Evolutionary conservation across 1,284 basidiomycete species (phyloP), one percentile per base, ranked within the genome.

Genomic region (Kalmanozyma brasiliensis): DNA sequence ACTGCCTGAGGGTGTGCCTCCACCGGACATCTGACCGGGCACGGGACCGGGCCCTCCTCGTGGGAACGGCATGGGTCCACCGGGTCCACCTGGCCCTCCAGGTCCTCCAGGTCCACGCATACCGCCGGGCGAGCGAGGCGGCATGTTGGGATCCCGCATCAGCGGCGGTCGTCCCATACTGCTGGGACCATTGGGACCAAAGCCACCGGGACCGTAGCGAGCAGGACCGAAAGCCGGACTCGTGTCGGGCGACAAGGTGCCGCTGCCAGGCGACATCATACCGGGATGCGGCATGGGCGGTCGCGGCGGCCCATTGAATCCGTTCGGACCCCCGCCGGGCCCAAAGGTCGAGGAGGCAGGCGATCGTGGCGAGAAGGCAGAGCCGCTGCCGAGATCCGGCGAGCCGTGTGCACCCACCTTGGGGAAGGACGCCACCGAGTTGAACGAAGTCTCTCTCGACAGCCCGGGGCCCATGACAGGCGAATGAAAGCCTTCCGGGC

Each of bases 371-470:
- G 67, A 58, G 30, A 61, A 61, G 19, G 48, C 49, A 16, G 52
- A 38, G 26, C 41, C 37, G 46, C 45, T 41, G 33, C 48, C 45
- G 6, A 68, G 55, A 35, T 72, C 72, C 1, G 72, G 72, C 22
- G 72, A 72, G 32, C 47, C 52, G 22, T 51, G 30, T 4, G 57
- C 61, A 33, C 49, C 35, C 14, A 42, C 59, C 43, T 74, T 68
- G 30, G 74, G 62, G 44, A 77, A 73, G 1, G 73, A 73, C 6
- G 64, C 70, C 4, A 76, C 63, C 49, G 73, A 76, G 36, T 68
- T 77, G 64, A 77, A 74, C 30, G 74, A 77, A 23, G 58, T 53
- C 17, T 68, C 58, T 19, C 75, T 59, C 41, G 66, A 69, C 32
- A 69, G 60, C 42, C 58, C 59, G 45, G 66, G 53, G 10, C 49